Conservation (phyloP, 202 grass and related monocot species). For the Carex sylvatica region DNA sequence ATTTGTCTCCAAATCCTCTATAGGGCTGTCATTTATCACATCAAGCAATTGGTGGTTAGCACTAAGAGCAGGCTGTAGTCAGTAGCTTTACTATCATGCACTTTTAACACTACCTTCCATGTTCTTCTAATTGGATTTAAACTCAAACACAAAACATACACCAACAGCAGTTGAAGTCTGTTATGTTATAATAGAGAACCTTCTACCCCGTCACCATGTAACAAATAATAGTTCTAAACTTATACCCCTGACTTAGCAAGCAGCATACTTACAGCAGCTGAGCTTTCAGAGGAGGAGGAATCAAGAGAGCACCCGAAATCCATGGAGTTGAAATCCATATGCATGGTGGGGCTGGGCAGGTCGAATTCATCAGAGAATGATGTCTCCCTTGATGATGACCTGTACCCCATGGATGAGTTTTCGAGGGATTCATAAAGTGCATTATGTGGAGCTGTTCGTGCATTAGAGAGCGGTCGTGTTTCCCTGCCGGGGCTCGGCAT, state of each 20-base stretch:
- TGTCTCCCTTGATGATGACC: conserved; percentile 46
- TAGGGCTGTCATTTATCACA: too few species aligned
- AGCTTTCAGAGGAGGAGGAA: conserved; percentile 46
- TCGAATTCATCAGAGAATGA: conserved; percentile 63
- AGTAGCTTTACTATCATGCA: neutral
- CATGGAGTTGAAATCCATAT: conserved; percentile 55
- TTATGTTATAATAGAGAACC: neutral
- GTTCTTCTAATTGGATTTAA: neutral
- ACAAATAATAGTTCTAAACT: neutral
- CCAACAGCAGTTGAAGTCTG: neutral
- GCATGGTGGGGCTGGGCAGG: conserved; percentile 41
- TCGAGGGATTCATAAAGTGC: conserved; percentile 56
- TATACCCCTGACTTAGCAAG: neutral
- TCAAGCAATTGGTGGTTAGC: too few species aligned
- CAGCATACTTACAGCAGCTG: conserved; percentile 23
- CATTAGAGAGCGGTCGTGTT: conserved; percentile 42
- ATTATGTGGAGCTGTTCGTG: conserved; percentile 43
- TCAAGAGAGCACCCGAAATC: conserved; percentile 60
- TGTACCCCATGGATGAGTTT: conserved; percentile 37
- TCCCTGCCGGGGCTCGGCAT: conserved; percentile 40
- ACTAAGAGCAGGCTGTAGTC: neutral
- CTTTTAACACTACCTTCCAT: neutral
- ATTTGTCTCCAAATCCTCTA: too few species aligned
- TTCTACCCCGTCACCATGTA: neutral
- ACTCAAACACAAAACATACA: neutral